Base-by-base conservation (phyloP, 2,329 filamentous ascomycete genomes). In the Ophiostoma ulmi region DNA sequence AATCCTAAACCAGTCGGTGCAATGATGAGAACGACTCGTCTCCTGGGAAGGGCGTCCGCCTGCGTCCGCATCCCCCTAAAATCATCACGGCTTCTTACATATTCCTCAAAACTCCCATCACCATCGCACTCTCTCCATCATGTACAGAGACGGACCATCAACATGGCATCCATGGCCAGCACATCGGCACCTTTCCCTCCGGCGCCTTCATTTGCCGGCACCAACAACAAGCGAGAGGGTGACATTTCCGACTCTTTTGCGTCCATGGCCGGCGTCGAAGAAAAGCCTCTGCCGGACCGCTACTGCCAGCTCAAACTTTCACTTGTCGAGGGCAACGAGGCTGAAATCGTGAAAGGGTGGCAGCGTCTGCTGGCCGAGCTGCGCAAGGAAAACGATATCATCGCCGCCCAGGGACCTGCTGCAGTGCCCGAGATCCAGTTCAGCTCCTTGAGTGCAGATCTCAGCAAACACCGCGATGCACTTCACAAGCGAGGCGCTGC, bases 161-260 rank as follows among this genome's bases (percentile, higher is more conserved):
- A 26, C 44, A 76, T 75, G 74, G 73, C 72, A 3, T 70, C 74
- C 66, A 67, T 70, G 61, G 63, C 72, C 5, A 31, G 35, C 11
- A 35, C 63, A 11, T 52, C 64, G 11, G 39, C 20, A 13, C 61
- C 55, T 2, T n/a, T 35, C 4, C 17, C 35, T 1, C n/a, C 38
- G 35, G 22, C 67, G 6, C 3, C 35, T 4, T 35, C 14, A n/a
- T 35, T 1, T 39, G 14, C 31, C 31, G 61, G 63, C 35, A 65
- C 65, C 38, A 67, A 48, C 38, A 67, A 20, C 11, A 88, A 87
- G 74, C 82, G 84, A 55, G 85, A 87, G 74, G 88, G 88, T 3
- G 84, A 89, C 73, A 90, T 90, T 44, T 87, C 87, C 0, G 86
- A 87, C 69, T 80, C 86, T 0, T 90, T 90, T 71, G 83, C 84